These are phyloP conservation scores for Pichia exigua DNA, from an alignment of 805 yeast genomes.

Conservation along the genomic window DNA sequence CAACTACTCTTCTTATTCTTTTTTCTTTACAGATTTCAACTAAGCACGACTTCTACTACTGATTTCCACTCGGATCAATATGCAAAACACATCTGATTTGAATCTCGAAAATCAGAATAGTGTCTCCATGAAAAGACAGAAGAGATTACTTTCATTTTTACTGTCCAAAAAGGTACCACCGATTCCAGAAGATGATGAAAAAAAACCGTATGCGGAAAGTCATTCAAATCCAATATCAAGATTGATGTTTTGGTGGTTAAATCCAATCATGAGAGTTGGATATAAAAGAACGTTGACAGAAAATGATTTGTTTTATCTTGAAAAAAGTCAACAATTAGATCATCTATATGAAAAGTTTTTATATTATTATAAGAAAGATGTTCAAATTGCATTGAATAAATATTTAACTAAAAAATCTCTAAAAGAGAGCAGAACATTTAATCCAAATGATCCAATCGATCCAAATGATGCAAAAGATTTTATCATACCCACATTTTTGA, in stretches of 20 bases:
- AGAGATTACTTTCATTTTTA: constrained; percentile 42
- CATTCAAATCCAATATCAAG: constrained; percentile 34
- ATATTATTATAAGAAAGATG: constrained; percentile 25
- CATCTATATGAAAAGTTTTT: constrained; percentile 33
- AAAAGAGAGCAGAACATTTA: constrained; percentile 16
- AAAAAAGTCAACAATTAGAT: constrained; percentile 36
- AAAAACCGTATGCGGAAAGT: constrained; percentile 42
- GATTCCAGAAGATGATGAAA: constrained; percentile 42
- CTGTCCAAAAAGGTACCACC: constrained; percentile 44
- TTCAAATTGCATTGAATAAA: constrained; percentile 16
- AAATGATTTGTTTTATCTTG: constrained; percentile 47
- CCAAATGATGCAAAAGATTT: constrained; percentile 19
- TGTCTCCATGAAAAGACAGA: constrained; percentile 26
- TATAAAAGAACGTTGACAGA: constrained; percentile 65
- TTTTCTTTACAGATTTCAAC: not conserved
- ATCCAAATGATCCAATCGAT: constrained; percentile 10
- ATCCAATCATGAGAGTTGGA: constrained; percentile 56
- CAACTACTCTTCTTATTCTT: not conserved
- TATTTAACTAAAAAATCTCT: not conserved
- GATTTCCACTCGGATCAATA: not conserved
- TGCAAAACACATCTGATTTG: not conserved
- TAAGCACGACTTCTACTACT: too few relatives aligned
- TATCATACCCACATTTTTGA: constrained; percentile 13
- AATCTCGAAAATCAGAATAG: constrained; percentile 6
- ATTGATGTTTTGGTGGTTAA: constrained; percentile 59